Conservation (phyloP, 495 filamentous ascomycete species). For the Schizothecium vesticola region DNA sequence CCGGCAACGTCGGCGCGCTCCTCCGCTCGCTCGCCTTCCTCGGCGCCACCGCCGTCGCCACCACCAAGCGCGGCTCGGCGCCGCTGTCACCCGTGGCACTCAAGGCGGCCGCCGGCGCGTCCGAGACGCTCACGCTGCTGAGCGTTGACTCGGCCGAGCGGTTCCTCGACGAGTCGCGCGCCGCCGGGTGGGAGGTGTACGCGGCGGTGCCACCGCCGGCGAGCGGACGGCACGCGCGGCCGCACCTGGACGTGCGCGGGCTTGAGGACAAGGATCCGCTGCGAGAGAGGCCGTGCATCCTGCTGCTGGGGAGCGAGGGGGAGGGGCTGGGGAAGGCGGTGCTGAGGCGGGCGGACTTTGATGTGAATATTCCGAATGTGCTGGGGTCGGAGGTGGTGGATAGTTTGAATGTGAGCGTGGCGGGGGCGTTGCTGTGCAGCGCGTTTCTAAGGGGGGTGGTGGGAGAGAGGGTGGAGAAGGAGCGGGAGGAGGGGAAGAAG, state of each 20-base stretch:
- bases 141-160: slow-evolving; percentile 55
- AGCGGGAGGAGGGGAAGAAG: slow-evolving; percentile 18
- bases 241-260: slow-evolving; percentile 26
- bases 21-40: slow-evolving; percentile 81
- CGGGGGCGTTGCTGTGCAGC: slow-evolving; percentile 68
- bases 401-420: slow-evolving; percentile 84
- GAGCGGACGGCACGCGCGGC: slow-evolving; percentile 19
- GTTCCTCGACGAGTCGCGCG: slow-evolving; percentile 63
- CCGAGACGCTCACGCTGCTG: slow-evolving; percentile 70
- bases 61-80: slow-evolving; percentile 63
- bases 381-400: slow-evolving; percentile 50
- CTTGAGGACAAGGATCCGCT: slow-evolving; percentile 47
- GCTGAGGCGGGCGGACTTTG: slow-evolving; percentile 55
- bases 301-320: slow-evolving; percentile 81
- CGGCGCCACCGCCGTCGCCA: slow-evolving; percentile 69
- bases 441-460: slow-evolving; percentile 39
- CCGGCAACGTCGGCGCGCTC: slow-evolving; percentile 86
- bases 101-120: slow-evolving; percentile 82
- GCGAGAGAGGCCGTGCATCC: slow-evolving; percentile 56
- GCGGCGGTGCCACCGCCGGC: slow-evolving; percentile 56
- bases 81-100: slow-evolving; percentile 67
- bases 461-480: slow-evolving; percentile 17
- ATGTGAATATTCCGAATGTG: slow-evolving; percentile 48
- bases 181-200: slow-evolving; percentile 76
- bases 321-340: slow-evolving; percentile 62